phyloP scores from a whole-genome alignment of 345 rosid species.

The Hevea brasiliensis region DNA sequence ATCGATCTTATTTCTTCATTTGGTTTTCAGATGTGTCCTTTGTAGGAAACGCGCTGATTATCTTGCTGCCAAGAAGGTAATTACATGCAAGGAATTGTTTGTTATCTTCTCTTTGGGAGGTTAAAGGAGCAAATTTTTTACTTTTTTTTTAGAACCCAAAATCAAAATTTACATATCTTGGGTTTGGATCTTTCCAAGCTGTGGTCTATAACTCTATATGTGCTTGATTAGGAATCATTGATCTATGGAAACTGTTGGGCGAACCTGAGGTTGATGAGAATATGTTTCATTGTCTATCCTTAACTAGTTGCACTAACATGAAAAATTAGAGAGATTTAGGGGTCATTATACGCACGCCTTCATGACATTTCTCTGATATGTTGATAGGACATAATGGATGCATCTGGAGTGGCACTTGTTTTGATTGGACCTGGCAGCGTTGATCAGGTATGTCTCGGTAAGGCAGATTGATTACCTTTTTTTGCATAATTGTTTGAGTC shows the following conservation, averaged over 20 bases:
- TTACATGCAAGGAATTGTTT: not conserved
- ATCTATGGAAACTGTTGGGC: no score
- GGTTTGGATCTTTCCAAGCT: no score
- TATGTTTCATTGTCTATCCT: not conserved
- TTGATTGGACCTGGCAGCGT: constrained; percentile 84
- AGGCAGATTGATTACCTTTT: not conserved
- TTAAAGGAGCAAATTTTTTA: no score
- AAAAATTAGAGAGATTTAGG: not conserved
- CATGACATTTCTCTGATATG: constrained; percentile 11
- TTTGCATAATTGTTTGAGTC: not conserved
- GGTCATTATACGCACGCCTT: not conserved
- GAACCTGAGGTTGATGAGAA: no score
- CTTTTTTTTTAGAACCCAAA: no score
- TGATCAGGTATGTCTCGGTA: constrained; percentile 57
- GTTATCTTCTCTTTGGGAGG: no score
- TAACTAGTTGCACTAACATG: not conserved
- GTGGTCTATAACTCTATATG: no score
- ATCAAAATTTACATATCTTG: no score
- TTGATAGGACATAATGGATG: constrained; percentile 74
- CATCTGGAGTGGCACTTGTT: constrained; percentile 72
- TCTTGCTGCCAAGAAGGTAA: constrained; percentile 84
- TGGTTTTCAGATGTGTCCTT: constrained; percentile 66
- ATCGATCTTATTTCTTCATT: not conserved
- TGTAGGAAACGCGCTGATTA: constrained; percentile 88
- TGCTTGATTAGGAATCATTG: not conserved